phyloP scores from a whole-genome alignment of 805 yeast genomes.

The Hanseniaspora lachancei region DNA sequence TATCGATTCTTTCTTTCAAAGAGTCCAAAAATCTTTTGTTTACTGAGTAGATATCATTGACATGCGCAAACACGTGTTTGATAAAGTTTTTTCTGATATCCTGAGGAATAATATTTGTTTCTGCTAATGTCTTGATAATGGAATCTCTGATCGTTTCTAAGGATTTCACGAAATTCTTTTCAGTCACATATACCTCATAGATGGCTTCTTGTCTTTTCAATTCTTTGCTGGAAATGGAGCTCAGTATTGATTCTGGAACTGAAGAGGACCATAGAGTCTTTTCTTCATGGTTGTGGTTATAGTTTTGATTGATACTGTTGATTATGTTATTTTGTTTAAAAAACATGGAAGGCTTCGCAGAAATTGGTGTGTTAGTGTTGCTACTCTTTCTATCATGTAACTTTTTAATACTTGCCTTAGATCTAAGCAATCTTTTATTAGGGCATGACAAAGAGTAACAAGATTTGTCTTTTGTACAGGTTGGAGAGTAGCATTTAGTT shows the following conservation, averaged over 20 bases:
- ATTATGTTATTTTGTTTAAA: conserved; percentile 46
- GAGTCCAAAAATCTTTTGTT: conserved; percentile 82
- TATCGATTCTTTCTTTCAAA: conserved; percentile 68
- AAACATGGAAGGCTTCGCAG: conserved; percentile 2
- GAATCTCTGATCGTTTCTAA: conserved; percentile 84
- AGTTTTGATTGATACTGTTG: conserved; percentile 8
- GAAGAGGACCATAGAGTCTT: conserved; percentile 86
- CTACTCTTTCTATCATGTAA: conserved; percentile 6
- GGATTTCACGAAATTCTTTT: conserved; percentile 89
- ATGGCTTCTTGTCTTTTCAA: conserved; percentile 90
- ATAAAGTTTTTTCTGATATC: conserved; percentile 82
- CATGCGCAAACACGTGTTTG: conserved; percentile 81
- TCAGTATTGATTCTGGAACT: conserved; percentile 48
- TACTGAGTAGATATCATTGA: conserved; percentile 71
- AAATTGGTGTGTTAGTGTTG: conserved; percentile 1
- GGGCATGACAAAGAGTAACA: conserved; percentile 97
- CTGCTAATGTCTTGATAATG: conserved; percentile 82
- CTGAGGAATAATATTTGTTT: conserved; percentile 76
- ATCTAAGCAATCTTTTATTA: conserved; percentile 60
- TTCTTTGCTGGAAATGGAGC: conserved; percentile 65
- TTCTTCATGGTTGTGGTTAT: conserved; percentile 29
- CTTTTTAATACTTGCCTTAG: conserved; percentile 75
- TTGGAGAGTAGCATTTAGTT: conserved; percentile 93
- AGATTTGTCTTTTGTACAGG: conserved; percentile 74
- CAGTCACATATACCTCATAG: conserved; percentile 85